phyloP scores from a whole-genome alignment of 768 basidiomycete genomes.

The Ramaria sp. region DNA sequence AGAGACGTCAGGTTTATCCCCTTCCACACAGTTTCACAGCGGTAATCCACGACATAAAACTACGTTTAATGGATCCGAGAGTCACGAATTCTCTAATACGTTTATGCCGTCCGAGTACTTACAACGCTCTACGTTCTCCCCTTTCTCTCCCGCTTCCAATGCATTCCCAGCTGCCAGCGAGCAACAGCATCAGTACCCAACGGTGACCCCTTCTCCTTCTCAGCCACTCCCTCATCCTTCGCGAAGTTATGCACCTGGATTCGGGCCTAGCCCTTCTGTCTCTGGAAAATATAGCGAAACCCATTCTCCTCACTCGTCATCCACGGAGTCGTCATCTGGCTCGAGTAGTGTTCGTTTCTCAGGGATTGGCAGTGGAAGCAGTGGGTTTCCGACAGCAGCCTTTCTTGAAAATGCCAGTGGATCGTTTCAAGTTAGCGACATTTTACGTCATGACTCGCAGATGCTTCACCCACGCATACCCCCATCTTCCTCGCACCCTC shows the following conservation, averaged over 20 bases:
- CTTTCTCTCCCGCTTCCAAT: background rate
- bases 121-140: background rate
- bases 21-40: background rate
- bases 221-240: conserved; percentile 37
- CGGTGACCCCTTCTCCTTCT: conserved; percentile 16
- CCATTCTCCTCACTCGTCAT: conserved; percentile 31
- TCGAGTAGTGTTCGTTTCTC: conserved; percentile 34
- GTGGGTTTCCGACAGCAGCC: background rate
- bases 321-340: conserved; percentile 7
- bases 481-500: background rate
- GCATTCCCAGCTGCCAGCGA: background rate
- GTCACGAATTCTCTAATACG: background rate
- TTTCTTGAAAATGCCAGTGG: conserved; percentile 34
- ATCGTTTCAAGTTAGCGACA: conserved; percentile 28
- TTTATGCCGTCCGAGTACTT: background rate
- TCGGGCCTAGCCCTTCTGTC: conserved; percentile 21
- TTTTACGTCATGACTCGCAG: conserved; percentile 30
- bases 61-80: background rate
- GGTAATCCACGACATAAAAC: background rate
- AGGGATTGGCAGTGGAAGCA: conserved; percentile 25
- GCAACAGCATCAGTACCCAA: background rate
- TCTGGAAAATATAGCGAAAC: conserved; percentile 20
- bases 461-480: conserved; percentile 18
- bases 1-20: background rate
- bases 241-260: conserved; percentile 41